Conservation (phyloP, 1,284 basidiomycete species). For the Gymnopus androsaceus region DNA sequence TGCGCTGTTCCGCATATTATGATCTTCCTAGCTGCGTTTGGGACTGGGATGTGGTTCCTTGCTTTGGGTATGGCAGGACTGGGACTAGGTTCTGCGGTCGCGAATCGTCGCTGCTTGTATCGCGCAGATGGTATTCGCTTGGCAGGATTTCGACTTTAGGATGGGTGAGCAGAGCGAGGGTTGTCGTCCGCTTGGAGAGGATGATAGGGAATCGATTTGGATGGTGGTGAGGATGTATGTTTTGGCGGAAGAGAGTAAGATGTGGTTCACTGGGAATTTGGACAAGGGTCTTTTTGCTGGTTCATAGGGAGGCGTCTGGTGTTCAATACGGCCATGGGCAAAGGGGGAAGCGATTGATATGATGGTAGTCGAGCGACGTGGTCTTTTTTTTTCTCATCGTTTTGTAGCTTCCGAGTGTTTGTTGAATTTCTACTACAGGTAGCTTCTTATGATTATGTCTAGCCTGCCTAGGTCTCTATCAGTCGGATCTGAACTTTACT, state of each 20-base stretch:
- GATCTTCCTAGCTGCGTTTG: conserved; percentile 40
- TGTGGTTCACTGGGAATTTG: conserved; percentile 3
- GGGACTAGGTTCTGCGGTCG: conserved; percentile 28
- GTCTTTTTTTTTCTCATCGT: too few relatives aligned
- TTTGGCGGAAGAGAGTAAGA: conserved; percentile 1
- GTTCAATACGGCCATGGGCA: too few relatives aligned
- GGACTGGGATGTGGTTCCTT: conserved; percentile 27
- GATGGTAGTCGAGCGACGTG: too few relatives aligned
- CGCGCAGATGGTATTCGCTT: conserved; percentile 38
- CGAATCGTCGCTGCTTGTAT: conserved; percentile 23
- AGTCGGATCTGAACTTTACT: too few relatives aligned
- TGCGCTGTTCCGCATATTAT: conserved; percentile 41
- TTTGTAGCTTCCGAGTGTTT: too few relatives aligned
- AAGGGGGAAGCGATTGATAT: too few relatives aligned
- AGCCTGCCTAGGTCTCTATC: too few relatives aligned
- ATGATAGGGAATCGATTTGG: conserved; percentile 47
- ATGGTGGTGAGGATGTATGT: conserved; percentile 28
- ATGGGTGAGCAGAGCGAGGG: not conserved
- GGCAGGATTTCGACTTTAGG: conserved; percentile 34
- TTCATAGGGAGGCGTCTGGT: too few relatives aligned
- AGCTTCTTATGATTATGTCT: too few relatives aligned
- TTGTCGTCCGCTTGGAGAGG: conserved; percentile 38
- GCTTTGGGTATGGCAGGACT: conserved; percentile 19
- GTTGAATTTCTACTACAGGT: too few relatives aligned
- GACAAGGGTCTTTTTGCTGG: not conserved